phyloP scores from a whole-genome alignment of 2,329 filamentous ascomycete genomes.

The Xylaria sp. region DNA sequence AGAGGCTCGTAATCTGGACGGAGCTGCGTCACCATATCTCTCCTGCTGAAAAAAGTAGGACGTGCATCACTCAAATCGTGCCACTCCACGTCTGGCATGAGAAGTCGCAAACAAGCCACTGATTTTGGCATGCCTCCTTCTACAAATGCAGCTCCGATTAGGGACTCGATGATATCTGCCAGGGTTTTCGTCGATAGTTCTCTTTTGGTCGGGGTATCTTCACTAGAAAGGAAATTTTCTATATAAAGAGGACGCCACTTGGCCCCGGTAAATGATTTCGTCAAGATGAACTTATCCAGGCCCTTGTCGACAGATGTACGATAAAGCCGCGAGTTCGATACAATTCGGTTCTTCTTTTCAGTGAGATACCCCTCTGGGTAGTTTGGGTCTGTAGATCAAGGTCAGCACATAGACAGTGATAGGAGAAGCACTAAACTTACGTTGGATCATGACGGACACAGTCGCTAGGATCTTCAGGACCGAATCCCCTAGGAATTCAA shows the following conservation, averaged over 20 bases:
- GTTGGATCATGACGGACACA: slow-evolving; percentile 68
- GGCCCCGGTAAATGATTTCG: slow-evolving; percentile 70
- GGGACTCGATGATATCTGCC: slow-evolving; percentile 87
- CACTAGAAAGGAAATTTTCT: slow-evolving; percentile 52
- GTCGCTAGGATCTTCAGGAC: slow-evolving; percentile 81
- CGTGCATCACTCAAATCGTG: slow-evolving; percentile 56
- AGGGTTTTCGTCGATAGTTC: slow-evolving; percentile 74
- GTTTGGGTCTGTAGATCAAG: slow-evolving; percentile 60
- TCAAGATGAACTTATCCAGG: slow-evolving; percentile 79
- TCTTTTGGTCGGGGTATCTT: slow-evolving; percentile 21
- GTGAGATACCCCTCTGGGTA: slow-evolving; percentile 85
- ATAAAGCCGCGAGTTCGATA: slow-evolving; percentile 80
- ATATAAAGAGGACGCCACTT: slow-evolving; percentile 79
- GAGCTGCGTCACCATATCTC: slow-evolving; percentile 51
- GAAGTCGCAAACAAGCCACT: slow-evolving; percentile 70
- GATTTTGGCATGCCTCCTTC: slow-evolving; percentile 75
- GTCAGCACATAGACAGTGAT: slow-evolving; percentile 31
- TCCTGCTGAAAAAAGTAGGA: slow-evolving; percentile 57
- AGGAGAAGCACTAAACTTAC: slow-evolving; percentile 53
- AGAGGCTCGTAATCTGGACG: slow-evolving; percentile 60
- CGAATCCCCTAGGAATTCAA: slow-evolving; percentile 89
- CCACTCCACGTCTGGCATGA: slow-evolving; percentile 72
- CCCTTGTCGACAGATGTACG: slow-evolving; percentile 70
- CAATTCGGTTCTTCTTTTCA: slow-evolving; percentile 72
- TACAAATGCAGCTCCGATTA: slow-evolving; percentile 80